Base-by-base conservation (phyloP, 1,284 basidiomycete genomes). In the Xanthoconium separans region DNA sequence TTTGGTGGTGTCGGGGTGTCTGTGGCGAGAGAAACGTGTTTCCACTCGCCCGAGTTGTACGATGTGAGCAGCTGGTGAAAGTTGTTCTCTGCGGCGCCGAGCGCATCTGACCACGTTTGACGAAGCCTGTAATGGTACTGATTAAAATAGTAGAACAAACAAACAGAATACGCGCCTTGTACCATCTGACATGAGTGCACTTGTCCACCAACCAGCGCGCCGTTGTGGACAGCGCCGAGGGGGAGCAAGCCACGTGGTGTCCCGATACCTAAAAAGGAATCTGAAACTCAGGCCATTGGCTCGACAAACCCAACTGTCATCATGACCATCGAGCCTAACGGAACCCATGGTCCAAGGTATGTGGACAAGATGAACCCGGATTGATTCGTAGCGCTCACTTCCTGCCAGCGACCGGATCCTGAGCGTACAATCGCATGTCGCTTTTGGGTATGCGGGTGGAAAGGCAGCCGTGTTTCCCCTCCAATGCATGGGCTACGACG, bases 401-500 rank as follows among this genome's bases (percentile, higher is more conserved):
- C 9, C 39, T 31, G 6, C 29, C 31, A 67, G 57, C 16, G 52
- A 56, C 36, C 75, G 86, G 42, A 77, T 92, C n/a, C 72, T 92
- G 33, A 89, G 88, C 68, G 84, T 98, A 45, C 96, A 98, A 68
- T 93, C 91, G 1, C 96, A 99, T 65, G 96, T 98, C 54, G 85
- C 91, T 2, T 93, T 88, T 60, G 96, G 96, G 53, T 98, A 96
- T 68, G 96, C 97, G n/a, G 95, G 95, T 64, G 83, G 83, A 64
- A 95, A 95, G 80, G 93, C 95, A 3, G 96, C 96, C 0, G 89
- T 93, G 0, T 98, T 99, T 67, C 95, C 96, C 0, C 80, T 98
- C 15, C 95, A 98, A 72, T 87, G 93, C 56, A 82, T 98, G 43
- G 96, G 95, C 24, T 98, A 91, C 74, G 95, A 99, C 61, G 95